Percentiles rank a stretch among this genome's conserved stretches.
These are phyloP conservation scores for Halophytophthora batemanensis DNA, from an alignment of 352 stramenopile species.

Conservation along the genomic window DNA sequence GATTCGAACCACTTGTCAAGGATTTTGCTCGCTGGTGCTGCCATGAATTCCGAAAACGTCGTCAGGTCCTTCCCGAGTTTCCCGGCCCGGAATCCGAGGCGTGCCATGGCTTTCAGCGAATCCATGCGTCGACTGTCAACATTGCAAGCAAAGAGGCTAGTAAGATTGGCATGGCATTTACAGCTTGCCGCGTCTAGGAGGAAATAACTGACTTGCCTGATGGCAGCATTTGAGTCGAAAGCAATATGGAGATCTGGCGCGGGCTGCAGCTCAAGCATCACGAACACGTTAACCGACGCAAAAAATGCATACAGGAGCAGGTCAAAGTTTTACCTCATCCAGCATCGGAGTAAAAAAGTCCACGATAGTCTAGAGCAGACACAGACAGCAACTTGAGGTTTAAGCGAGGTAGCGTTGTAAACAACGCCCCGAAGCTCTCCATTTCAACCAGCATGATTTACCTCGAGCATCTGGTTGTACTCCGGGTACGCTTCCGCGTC, in stretches of 20 bases:
- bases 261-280: slow-evolving; percentile 26
- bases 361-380: slow-evolving; percentile 52
- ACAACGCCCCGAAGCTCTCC: too few relatives aligned
- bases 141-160: slow-evolving; percentile 5
- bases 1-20: slow-evolving; percentile 91
- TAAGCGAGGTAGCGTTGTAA: neutral
- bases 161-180: neutral
- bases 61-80: slow-evolving; percentile 74
- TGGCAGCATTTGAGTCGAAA: slow-evolving; percentile 42
- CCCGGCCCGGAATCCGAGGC: slow-evolving; percentile 54
- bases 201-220: slow-evolving; percentile 25
- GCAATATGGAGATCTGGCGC: slow-evolving; percentile 70
- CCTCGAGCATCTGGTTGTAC: slow-evolving; percentile 83
- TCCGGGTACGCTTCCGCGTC: slow-evolving; percentile 80
- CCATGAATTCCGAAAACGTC: slow-evolving; percentile 89
- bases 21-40: slow-evolving; percentile 80
- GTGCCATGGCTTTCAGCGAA: slow-evolving; percentile 60
- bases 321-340: slow-evolving; percentile 49
- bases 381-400: neutral
- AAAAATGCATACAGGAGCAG: neutral
- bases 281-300: neutral
- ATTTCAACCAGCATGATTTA: too few relatives aligned
- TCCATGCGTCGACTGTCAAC: slow-evolving; percentile 49
- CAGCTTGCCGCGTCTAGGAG: neutral
- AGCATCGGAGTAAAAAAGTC: slow-evolving; percentile 82